Evolutionary conservation across 345 rosid genomes (phyloP), one percentile per base, ranked within the genome.

Genomic region (Lepidium sativum): DNA sequence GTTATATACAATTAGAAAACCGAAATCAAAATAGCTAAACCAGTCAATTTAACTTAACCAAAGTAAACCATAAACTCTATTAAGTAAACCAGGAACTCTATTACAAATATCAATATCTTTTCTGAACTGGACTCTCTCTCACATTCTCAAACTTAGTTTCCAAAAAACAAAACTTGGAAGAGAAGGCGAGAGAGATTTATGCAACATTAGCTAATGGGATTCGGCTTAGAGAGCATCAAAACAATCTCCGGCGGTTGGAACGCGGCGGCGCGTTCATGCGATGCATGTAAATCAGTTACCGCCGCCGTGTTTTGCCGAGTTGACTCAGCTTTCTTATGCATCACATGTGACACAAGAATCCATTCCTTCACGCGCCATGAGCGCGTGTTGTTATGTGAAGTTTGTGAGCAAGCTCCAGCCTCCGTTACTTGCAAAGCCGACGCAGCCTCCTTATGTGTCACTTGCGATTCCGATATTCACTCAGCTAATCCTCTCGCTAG

Each of bases 341-440:
- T 72, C 32, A 41, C 65, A 72, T 89, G 98, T 32, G 96, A 89
- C 78, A 60, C 86, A 21, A 79, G 78, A 51, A 68, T 92, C 69
- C 97, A 89, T 63, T 73, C 80, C 2, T 61, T 15, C 68, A 39
- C 63, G 8, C 87, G 87, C 29, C 97, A 92, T 58, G 88, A 77
- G 76, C 95, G 94, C 32, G 94, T 87, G 20, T 76, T 79, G 83
- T 34, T 92, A 58, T 92, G 98, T 34, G 91, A 85, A 52, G 96
- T 92, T 42, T 92, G 98, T 72, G 96, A 89, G 75, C 97, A 89
- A 54, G 97, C 98, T 6, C 97, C 98, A 0, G 97, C 98, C 32
- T 83, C 87, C 40, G 92, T 92, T 64, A 87, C 94, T 27, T 92
- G 98, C 81, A 87, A 86, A 80, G 98, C 98, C 21, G 98, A 92